These are phyloP conservation scores for Globisporangium heterothallicum DNA, from an alignment of 352 stramenopile species.

Conservation along the genomic window DNA sequence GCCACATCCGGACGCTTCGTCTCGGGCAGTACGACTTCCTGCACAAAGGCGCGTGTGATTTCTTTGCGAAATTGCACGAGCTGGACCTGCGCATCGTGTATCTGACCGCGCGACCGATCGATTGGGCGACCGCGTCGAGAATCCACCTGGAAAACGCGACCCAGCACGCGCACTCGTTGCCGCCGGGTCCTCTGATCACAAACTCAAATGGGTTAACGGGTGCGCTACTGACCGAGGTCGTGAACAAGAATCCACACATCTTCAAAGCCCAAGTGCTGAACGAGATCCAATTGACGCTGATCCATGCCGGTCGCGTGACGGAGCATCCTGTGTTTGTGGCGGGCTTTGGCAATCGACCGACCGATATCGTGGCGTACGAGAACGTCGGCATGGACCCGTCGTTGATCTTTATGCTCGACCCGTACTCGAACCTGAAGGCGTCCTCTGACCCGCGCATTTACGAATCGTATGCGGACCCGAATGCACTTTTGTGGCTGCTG, in stretches of 20 bases:
- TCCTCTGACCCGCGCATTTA: constrained; percentile 58
- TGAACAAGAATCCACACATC: constrained; percentile 81
- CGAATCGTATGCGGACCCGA: constrained; percentile 78
- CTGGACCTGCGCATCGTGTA: constrained; percentile 75
- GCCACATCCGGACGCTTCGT: constrained; percentile 78
- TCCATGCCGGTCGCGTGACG: constrained; percentile 61
- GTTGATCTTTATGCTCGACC: constrained; percentile 79
- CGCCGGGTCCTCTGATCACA: constrained; percentile 69
- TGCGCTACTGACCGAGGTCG: constrained; percentile 75
- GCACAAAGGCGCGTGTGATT: constrained; percentile 69
- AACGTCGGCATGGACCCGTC: constrained; percentile 64
- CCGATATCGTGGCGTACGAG: constrained; percentile 74
- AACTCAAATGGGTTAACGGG: constrained; percentile 77
- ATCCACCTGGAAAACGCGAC: constrained; percentile 70
- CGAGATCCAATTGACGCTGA: constrained; percentile 75
- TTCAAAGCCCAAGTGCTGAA: constrained; percentile 84
- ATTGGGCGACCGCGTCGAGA: constrained; percentile 68
- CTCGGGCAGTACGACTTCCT: constrained; percentile 83
- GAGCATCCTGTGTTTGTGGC: constrained; percentile 80
- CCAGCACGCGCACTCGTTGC: constrained; percentile 52
- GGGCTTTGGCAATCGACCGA: constrained; percentile 83
- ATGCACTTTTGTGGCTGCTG: constrained; percentile 72
- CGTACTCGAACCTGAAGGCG: constrained; percentile 71
- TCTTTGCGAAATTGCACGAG: constrained; percentile 78
- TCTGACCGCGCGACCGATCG: constrained; percentile 69